phyloP scores from a whole-genome alignment of 257 asterid genomes.

The Solanum virginianum region DNA sequence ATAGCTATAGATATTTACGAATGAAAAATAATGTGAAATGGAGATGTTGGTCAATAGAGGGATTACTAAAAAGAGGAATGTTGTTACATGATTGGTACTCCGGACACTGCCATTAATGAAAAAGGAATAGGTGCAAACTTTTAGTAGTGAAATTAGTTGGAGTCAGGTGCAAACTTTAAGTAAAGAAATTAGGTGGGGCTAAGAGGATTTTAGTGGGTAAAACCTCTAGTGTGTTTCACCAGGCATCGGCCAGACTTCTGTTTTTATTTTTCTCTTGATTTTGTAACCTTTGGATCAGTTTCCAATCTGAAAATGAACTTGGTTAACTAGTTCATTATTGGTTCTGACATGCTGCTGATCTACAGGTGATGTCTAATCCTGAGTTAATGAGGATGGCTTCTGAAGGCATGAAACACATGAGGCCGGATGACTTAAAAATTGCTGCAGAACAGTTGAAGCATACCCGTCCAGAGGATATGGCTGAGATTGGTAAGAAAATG shows the following conservation, averaged over 20 bases:
- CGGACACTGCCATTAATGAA: neutral
- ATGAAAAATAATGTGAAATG: neutral
- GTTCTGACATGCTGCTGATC: conserved; percentile 1
- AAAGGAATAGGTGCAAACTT: neutral
- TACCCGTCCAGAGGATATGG: conserved; percentile 84
- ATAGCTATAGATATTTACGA: neutral
- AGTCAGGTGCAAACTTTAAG: neutral
- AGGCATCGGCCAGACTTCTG: neutral
- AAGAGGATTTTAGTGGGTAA: neutral
- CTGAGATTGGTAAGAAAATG: conserved; percentile 82
- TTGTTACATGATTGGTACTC: neutral
- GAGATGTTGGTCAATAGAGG: neutral
- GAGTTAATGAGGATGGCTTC: conserved; percentile 88
- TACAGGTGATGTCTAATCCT: conserved; percentile 99
- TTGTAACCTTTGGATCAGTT: neutral
- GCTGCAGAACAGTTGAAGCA: conserved; percentile 96
- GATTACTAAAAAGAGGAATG: neutral
- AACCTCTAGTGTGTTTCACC: neutral
- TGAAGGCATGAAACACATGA: conserved; percentile 83
- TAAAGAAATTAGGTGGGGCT: neutral
- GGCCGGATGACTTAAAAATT: conserved; percentile 72
- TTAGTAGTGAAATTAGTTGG: neutral
- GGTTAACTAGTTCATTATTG: neutral
- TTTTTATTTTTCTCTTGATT: neutral
- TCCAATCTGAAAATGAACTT: neutral